A percentile compares a stretch with the other conserved stretches of the same genome.
Evolutionary conservation across 768 basidiomycete species (phyloP).

Genomic region (Phanerochaete sordida): DNA sequence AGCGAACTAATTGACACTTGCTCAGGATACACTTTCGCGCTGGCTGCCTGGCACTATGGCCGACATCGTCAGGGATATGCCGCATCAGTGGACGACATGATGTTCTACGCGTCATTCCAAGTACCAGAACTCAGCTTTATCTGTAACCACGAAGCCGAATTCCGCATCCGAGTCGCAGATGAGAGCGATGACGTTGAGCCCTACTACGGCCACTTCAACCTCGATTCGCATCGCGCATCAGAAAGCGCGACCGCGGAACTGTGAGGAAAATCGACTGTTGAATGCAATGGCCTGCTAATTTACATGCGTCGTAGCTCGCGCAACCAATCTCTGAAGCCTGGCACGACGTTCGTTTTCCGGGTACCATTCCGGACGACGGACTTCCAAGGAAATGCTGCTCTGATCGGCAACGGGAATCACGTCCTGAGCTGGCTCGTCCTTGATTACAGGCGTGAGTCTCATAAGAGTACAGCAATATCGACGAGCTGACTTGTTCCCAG

Average conservation of each 20-base stretch:
- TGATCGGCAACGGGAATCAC: conserved; percentile 14
- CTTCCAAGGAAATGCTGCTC: conserved; percentile 9
- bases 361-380: conserved; percentile 13
- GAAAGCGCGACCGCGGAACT: not conserved
- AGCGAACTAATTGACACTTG: not conserved
- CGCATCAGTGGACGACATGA: conserved; percentile 6
- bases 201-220: conserved; percentile 27
- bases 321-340: not conserved
- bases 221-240: conserved; percentile 10
- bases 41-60: not conserved
- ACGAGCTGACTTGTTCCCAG: not conserved
- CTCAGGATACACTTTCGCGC: conserved; percentile 10
- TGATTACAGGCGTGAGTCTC: conserved; percentile 13
- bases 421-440: conserved; percentile 13
- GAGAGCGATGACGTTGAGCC: too few relatives aligned
- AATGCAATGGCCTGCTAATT: not conserved
- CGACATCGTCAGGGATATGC: conserved; percentile 2
- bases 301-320: not conserved
- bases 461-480: not conserved
- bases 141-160: conserved; percentile 28
- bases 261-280: not conserved
- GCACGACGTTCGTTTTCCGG: conserved; percentile 16
- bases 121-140: conserved; percentile 23
- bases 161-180: conserved; percentile 18
- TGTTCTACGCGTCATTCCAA: conserved; percentile 17